These are phyloP conservation scores for Paramyrothecium sp. DNA, from an alignment of 2,329 filamentous ascomycete species.

Conservation along the genomic window DNA sequence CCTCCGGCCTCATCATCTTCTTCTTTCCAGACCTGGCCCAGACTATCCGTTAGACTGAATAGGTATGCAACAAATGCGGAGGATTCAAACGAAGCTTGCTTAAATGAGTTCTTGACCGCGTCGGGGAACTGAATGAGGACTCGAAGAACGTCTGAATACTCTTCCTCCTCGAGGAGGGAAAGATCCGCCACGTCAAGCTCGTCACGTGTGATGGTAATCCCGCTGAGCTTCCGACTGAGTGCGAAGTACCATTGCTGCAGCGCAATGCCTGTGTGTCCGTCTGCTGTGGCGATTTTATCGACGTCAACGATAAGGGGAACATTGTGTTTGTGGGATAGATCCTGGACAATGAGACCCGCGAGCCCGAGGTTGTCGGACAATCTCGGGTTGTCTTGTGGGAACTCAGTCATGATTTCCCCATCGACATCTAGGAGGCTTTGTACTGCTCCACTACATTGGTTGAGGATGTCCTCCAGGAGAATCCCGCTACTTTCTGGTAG, in stretches of 20 bases:
- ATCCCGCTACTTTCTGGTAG: background rate
- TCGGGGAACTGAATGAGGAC: slow-evolving; percentile 65
- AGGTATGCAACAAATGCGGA: slow-evolving; percentile 65
- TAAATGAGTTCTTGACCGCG: slow-evolving; percentile 59
- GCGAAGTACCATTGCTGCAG: background rate
- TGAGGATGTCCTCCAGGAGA: slow-evolving; percentile 18
- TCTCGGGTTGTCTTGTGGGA: slow-evolving; percentile 18
- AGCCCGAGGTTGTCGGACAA: slow-evolving; percentile 28
- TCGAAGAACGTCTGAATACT: slow-evolving; percentile 40
- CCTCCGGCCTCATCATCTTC: slow-evolving; percentile 49
- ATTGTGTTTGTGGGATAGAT: slow-evolving; percentile 17
- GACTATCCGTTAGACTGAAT: slow-evolving; percentile 15
- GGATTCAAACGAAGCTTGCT: slow-evolving; percentile 57
- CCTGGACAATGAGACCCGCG: slow-evolving; percentile 16
- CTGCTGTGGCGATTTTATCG: slow-evolving; percentile 3
- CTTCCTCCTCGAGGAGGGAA: slow-evolving; percentile 10
- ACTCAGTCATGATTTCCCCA: background rate
- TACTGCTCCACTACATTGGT: slow-evolving; percentile 7
- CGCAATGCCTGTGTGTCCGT: slow-evolving; percentile 2
- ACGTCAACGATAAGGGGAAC: slow-evolving; percentile 4
- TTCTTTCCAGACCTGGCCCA: slow-evolving; percentile 40
- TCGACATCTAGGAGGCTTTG: background rate
- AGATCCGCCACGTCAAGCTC: slow-evolving; percentile 7
- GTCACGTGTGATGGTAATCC: background rate
- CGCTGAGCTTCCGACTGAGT: background rate